phyloP scores from a whole-genome alignment of 1,284 basidiomycete genomes.

The Leccinum olivaceoglutinosum region DNA sequence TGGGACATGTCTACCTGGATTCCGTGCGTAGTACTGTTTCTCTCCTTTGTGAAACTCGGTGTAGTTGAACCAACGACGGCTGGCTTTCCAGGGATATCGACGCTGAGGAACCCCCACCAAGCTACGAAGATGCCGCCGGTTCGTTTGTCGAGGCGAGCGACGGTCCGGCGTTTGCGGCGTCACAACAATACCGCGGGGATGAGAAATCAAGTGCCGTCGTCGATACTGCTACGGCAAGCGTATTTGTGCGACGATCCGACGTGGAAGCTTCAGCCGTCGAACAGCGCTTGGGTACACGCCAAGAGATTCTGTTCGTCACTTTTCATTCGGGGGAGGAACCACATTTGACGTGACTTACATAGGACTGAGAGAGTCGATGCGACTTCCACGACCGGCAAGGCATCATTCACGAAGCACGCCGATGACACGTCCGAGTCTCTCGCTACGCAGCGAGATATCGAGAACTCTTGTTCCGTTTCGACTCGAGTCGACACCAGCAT shows the following conservation, averaged over 20 bases:
- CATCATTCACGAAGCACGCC: not conserved
- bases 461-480: not conserved
- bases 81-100: not conserved
- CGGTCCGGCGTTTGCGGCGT: not conserved
- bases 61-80: not conserved
- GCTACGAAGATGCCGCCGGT: constrained; percentile 11
- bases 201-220: not conserved
- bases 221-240: not conserved
- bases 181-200: not conserved
- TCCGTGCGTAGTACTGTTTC: constrained; percentile 4
- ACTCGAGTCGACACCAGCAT: not conserved
- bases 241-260: not conserved
- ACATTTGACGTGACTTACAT: not conserved
- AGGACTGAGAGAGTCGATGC: not conserved
- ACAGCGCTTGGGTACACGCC: not conserved
- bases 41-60: not conserved
- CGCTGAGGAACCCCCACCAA: constrained; percentile 9
- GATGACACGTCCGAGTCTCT: not conserved
- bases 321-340: not conserved
- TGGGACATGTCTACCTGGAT: constrained; percentile 2
- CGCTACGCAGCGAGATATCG: not conserved
- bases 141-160: not conserved
- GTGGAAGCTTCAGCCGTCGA: not conserved
- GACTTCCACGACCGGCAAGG: not conserved
- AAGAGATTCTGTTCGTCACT: not conserved